Percentiles rank a stretch among this genome's conserved stretches.
These are phyloP conservation scores for Endocladia muricata DNA, from an alignment of 31 red algal species.

Conservation along the genomic window DNA sequence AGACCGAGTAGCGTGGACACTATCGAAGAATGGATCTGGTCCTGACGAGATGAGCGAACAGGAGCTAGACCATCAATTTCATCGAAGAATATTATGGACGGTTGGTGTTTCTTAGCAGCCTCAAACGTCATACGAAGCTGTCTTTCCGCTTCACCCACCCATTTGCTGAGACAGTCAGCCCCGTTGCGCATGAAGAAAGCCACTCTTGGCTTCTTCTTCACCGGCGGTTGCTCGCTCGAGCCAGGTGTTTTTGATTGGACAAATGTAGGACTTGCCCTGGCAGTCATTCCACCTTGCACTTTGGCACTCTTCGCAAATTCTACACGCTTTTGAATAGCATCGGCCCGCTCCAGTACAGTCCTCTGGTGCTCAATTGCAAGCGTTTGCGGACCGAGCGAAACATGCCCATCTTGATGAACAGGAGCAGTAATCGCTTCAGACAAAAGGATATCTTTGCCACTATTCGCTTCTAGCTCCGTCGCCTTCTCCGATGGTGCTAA, in stretches of 20 bases:
- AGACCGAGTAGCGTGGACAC: conserved; percentile 87
- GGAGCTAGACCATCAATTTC: conserved; percentile 96
- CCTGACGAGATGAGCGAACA: conserved; percentile 78
- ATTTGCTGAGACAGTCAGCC: conserved; percentile 95
- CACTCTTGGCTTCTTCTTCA: conserved; percentile 60
- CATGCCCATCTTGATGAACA: background rate
- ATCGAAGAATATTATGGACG: conserved; percentile 93
- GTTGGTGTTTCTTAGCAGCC: conserved; percentile 78
- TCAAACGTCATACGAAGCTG: conserved; percentile 89
- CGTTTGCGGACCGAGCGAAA: background rate
- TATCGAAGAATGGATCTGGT: conserved; percentile 87
- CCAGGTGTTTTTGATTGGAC: background rate
- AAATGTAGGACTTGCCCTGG: background rate
- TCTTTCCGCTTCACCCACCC: conserved; percentile 96
- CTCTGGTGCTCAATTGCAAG: background rate
- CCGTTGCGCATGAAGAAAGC: conserved; percentile 98
- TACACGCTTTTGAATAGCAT: background rate
- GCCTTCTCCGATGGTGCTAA: background rate
- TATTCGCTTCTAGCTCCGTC: background rate
- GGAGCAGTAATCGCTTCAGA: background rate
- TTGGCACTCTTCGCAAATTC: background rate
- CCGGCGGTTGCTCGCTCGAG: background rate
- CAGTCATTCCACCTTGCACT: background rate
- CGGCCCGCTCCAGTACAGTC: background rate
- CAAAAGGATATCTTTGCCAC: conserved; percentile 20